phyloP scores from a whole-genome alignment of 2,329 filamentous ascomycete species.

The Penicillium frequentans region DNA sequence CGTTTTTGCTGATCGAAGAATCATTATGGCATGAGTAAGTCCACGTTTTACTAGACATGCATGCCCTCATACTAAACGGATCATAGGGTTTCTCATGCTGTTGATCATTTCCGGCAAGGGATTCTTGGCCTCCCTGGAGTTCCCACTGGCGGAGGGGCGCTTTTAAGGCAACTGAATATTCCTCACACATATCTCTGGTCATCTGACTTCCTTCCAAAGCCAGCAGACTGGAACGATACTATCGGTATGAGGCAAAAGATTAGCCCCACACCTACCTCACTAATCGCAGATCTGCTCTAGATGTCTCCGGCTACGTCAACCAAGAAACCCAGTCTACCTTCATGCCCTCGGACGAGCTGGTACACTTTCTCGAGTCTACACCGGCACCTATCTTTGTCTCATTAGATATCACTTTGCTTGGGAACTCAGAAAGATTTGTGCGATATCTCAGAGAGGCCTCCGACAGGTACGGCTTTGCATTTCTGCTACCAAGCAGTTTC shows the following conservation, averaged over 20 bases:
- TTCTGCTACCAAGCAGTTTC: not conserved
- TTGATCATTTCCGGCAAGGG: not conserved
- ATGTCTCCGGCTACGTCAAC: not conserved
- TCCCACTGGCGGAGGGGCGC: not conserved
- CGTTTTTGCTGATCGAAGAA: not conserved
- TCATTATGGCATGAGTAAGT: constrained; percentile 5
- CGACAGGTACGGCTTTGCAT: not conserved
- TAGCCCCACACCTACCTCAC: not conserved
- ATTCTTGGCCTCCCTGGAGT: not conserved
- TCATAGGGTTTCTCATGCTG: not conserved
- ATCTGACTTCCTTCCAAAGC: not conserved
- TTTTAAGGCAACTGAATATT: not conserved
- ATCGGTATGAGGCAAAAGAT: not conserved
- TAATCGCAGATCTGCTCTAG: not conserved
- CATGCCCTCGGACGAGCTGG: not conserved
- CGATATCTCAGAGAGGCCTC: not conserved
- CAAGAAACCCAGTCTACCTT: not conserved
- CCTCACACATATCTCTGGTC: constrained; percentile 9
- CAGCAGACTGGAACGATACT: constrained; percentile 1
- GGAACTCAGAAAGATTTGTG: not conserved
- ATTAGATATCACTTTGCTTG: not conserved
- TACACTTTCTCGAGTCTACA: not conserved
- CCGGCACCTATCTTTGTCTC: not conserved
- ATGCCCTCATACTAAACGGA: not conserved
- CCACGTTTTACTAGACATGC: too few species aligned